Base-by-base conservation (phyloP, 2,329 filamentous ascomycete species). In the Rhinocladiella mackenziei region DNA sequence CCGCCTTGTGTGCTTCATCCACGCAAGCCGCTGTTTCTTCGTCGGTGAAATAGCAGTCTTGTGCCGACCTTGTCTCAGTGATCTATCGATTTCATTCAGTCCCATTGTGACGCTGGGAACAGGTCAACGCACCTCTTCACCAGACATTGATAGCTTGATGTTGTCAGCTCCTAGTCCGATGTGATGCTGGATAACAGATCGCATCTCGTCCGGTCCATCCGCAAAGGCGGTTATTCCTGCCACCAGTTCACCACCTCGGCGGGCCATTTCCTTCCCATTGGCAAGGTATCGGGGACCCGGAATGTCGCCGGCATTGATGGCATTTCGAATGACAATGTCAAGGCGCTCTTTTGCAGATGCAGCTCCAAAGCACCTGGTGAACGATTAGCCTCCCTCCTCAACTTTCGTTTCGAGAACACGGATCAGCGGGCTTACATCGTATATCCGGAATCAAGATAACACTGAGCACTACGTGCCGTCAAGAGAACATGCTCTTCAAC, bases 241-340 rank as follows among this genome's bases (percentile, higher is more conserved):
- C 3, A 71, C 65, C 1, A 75, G 58, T 9, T 71, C 71, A 0
- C 71, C 73, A 42, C 67, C 68, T 13, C 59, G 58, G n/a, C 61
- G 56, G 2, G 70, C 68, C 40, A 76, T 73, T 53, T 76, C 73
- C 45, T 69, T 65, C 0, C 66, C 69, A 51, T 74, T 76, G 1
- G 71, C 70, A 0, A 75, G 61, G 40, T 64, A 71, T 11, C 71
- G 60, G 2, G 71, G 72, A 1, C 72, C 73, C 1, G 71, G 69
- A 4, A 75, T 65, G 39, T 68, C 59, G 0, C 71, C 73, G 1
- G 63, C 62, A 23, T 75, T 74, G 49, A 76, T 75, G 0, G 67
- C 69, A 51, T 75, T 65, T 20, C 71, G 59, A 31, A 75, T 65
- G 2, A 72, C 72, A 10, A 68, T 53, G 45, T 75, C 73, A 0